Conservation (phyloP, 257 asterid species). For the Leptodermis oblonga region DNA sequence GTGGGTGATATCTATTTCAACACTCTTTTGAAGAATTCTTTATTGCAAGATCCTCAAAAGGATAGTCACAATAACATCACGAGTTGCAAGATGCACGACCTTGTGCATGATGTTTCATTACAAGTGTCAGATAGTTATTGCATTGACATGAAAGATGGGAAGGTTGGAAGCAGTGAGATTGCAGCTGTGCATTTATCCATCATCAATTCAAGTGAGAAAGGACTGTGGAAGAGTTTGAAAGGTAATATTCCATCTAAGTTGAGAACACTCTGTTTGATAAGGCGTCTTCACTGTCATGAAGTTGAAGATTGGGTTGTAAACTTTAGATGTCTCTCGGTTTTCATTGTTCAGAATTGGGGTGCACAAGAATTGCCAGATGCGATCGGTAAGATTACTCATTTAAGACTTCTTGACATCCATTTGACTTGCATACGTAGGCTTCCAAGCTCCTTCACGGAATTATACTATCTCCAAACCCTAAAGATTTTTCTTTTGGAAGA, state of each 20-base stretch:
- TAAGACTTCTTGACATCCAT: conserved; percentile 14
- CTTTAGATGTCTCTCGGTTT: conserved; percentile 6
- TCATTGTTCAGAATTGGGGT: neutral
- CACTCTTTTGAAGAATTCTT: conserved; percentile 16
- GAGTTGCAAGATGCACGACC: conserved; percentile 30
- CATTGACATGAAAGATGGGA: neutral
- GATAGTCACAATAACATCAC: neutral
- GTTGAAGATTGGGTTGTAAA: neutral
- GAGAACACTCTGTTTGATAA: conserved; percentile 1
- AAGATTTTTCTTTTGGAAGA: too few species aligned
- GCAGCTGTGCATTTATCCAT: neutral
- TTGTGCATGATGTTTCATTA: conserved; percentile 30
- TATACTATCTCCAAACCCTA: too few species aligned
- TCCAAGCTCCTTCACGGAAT: too few species aligned
- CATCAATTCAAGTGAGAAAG: neutral
- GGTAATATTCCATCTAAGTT: neutral
- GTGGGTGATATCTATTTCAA: conserved; percentile 10
- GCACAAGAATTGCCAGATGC: conserved; percentile 6
- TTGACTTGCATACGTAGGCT: neutral
- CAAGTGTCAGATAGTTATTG: neutral
- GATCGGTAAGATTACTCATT: conserved; percentile 11
- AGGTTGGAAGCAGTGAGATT: neutral
- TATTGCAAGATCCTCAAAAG: conserved; percentile 17
- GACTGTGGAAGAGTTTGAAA: neutral
- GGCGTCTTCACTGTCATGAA: neutral